Conservation (phyloP, 441 rosid genomes). For the Flueggea neowawraea region DNA sequence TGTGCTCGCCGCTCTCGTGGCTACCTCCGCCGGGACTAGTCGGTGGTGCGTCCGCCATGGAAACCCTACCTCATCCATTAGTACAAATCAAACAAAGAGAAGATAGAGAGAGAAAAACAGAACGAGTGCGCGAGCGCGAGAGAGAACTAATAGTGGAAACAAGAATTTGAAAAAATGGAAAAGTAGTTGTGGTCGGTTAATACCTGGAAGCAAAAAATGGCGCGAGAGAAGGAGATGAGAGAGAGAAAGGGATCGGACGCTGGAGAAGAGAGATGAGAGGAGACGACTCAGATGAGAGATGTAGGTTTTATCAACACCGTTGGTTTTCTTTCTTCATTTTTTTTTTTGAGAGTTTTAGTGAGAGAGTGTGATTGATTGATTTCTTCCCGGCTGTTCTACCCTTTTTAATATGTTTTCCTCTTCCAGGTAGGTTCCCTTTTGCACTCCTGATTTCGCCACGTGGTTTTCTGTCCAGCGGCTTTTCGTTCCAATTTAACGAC, state of each 20-base stretch:
- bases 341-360: no score
- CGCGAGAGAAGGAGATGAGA: constrained; percentile 51
- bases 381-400: not conserved
- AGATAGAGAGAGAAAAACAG: not conserved
- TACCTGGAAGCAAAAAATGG: constrained; percentile 24
- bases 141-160: not conserved
- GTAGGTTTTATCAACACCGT: constrained; percentile 80
- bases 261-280: constrained; percentile 65
- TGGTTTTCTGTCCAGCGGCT: no score
- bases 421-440: no score
- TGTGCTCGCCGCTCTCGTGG: constrained; percentile 82
- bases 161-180: not conserved
- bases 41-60: constrained; percentile 47
- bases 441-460: no score
- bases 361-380: no score
- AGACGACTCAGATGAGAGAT: constrained; percentile 4
- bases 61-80: constrained; percentile 28
- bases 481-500: no score
- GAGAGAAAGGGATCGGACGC: constrained; percentile 85
- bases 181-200: no score
- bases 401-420: no score
- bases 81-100: constrained; percentile 3
- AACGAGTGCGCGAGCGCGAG: not conserved
- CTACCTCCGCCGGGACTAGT: constrained; percentile 77
- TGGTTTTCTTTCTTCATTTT: constrained; percentile 24